Evolutionary conservation across 768 basidiomycete species (phyloP).

Genomic region (Auriscalpium microsporum): DNA sequence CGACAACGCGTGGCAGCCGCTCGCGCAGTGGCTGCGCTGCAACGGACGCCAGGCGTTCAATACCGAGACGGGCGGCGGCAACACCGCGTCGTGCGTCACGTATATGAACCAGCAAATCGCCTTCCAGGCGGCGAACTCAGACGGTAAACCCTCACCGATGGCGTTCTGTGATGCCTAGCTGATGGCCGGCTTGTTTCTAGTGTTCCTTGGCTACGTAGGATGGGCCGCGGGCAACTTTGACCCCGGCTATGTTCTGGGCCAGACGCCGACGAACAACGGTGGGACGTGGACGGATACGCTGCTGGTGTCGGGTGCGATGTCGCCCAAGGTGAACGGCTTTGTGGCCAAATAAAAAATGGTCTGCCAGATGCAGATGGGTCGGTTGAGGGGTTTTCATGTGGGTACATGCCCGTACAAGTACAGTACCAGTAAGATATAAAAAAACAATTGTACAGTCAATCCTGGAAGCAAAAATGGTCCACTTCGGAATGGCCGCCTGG

Average conservation of each 20-base stretch:
- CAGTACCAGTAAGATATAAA: no score
- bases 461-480: no score
- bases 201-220: conserved; percentile 45
- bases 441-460: no score
- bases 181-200: conserved; percentile 17
- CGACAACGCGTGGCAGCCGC: conserved; percentile 34
- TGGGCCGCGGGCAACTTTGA: conserved; percentile 56
- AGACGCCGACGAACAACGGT: conserved; percentile 24
- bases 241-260: conserved; percentile 26
- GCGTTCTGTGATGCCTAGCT: no score
- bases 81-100: conserved; percentile 37
- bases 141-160: no score
- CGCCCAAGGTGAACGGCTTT: conserved; percentile 12
- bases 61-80: conserved; percentile 54
- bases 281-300: conserved; percentile 34
- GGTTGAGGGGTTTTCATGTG: no score
- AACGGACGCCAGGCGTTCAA: conserved; percentile 48
- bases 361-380: no score
- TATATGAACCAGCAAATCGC: conserved; percentile 38
- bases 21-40: conserved; percentile 40
- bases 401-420: no score
- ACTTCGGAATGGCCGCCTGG: conserved; percentile 55
- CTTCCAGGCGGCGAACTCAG: conserved; percentile 39
- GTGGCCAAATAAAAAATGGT: not conserved
- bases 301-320: conserved; percentile 31